These are phyloP conservation scores for Colletotrichum neosansevieriae DNA, from an alignment of 2,329 filamentous ascomycete species.

Conservation along the genomic window DNA sequence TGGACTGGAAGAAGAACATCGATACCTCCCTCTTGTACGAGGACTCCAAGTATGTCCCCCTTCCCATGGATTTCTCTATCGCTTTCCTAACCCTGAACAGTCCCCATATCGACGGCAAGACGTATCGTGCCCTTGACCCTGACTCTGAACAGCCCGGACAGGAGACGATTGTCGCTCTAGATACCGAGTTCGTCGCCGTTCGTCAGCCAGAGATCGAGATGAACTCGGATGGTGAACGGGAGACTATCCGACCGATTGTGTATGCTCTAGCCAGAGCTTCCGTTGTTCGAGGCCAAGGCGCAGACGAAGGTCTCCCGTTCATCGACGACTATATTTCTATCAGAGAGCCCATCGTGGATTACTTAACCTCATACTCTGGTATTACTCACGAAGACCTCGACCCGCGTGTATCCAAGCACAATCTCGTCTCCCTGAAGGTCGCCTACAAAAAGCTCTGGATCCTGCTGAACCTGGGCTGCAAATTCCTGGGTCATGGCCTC, in stretches of 20 bases:
- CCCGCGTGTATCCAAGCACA: constrained; percentile 80
- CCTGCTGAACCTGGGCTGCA: constrained; percentile 91
- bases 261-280: constrained; percentile 94
- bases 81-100: constrained; percentile 52
- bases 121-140: constrained; percentile 70
- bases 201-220: constrained; percentile 96
- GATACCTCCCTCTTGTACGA: constrained; percentile 88
- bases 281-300: constrained; percentile 83
- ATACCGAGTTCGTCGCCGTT: constrained; percentile 95
- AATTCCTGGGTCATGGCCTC: constrained; percentile 93
- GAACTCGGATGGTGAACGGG: constrained; percentile 91
- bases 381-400: constrained; percentile 90
- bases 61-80: background rate
- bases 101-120: constrained; percentile 59
- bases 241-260: constrained; percentile 90
- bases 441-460: constrained; percentile 99
- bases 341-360: constrained; percentile 92
- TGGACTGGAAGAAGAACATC: constrained; percentile 85
- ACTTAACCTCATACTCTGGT: constrained; percentile 93
- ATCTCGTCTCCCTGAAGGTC: constrained; percentile 86
- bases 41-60: constrained; percentile 64
- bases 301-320: constrained; percentile 85
- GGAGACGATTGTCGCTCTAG: constrained; percentile 85
- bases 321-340: constrained; percentile 98
- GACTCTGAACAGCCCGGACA: constrained; percentile 75